Evolutionary conservation across 768 basidiomycete genomes (phyloP).

Genomic region (Lactifluus piperatus): DNA sequence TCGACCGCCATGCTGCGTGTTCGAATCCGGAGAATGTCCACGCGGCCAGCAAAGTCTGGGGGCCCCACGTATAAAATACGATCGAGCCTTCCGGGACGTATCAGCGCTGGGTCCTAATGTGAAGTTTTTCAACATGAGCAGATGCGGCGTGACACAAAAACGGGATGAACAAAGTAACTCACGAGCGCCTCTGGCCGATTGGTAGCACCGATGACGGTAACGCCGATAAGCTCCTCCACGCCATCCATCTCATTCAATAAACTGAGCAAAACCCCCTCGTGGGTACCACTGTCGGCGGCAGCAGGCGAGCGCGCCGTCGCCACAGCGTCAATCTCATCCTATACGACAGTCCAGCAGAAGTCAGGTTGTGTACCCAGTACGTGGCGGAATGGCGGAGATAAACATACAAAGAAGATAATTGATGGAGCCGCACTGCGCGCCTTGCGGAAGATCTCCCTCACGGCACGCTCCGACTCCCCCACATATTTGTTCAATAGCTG

Average conservation of each 20-base stretch:
- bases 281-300: constrained; percentile 39
- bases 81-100: constrained; percentile 92
- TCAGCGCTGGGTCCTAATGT: constrained; percentile 80
- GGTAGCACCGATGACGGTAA: constrained; percentile 94
- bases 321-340: constrained; percentile 98
- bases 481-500: constrained; percentile 95
- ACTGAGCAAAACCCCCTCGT: constrained; percentile 88
- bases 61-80: constrained; percentile 92
- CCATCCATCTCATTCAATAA: constrained; percentile 98
- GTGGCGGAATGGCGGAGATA: neutral
- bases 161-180: constrained; percentile 22
- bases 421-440: constrained; percentile 91
- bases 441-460: constrained; percentile 92
- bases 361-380: neutral
- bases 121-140: neutral
- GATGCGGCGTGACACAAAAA: constrained; percentile 22
- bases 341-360: neutral
- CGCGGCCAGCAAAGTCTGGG: constrained; percentile 69
- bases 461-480: constrained; percentile 92
- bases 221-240: constrained; percentile 87
- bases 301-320: constrained; percentile 66
- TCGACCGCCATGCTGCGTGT: constrained; percentile 75
- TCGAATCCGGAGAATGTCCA: constrained; percentile 79
- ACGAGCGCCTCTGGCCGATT: constrained; percentile 77
- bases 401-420: constrained; percentile 89